A percentile compares a stretch with the other conserved stretches of the same genome.
phyloP scores from a whole-genome alignment of 768 basidiomycete genomes.

The Calocera viscosa region DNA sequence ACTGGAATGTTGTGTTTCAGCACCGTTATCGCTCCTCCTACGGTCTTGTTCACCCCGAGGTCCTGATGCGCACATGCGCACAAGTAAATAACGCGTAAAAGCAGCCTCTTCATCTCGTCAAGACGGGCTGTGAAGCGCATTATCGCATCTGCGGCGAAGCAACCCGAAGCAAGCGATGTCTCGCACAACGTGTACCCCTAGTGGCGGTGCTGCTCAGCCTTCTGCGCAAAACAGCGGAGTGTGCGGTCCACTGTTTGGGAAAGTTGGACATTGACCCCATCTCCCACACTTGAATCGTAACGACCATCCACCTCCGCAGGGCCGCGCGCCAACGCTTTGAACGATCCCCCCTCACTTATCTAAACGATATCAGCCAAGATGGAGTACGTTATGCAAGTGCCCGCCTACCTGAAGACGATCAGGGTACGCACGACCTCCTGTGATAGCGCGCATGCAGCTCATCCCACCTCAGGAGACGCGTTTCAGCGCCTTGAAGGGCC shows the following conservation, averaged over 20 bases:
- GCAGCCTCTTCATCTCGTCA: not conserved
- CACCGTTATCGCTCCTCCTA: not conserved
- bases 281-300: not conserved
- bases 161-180: not conserved
- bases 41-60: not conserved
- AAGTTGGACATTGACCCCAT: not conserved
- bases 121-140: no score
- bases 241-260: not conserved
- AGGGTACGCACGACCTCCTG: not conserved
- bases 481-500: constrained; percentile 59
- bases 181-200: constrained; percentile 6
- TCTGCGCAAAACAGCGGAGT: not conserved
- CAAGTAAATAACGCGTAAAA: not conserved
- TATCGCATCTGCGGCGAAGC: not conserved
- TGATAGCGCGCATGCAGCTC: not conserved
- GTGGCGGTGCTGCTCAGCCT: not conserved
- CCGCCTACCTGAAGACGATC: not conserved
- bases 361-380: not conserved
- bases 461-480: constrained; percentile 50
- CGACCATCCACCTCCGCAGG: not conserved
- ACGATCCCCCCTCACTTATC: not conserved
- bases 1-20: not conserved
- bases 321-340: not conserved
- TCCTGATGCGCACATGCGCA: not conserved
- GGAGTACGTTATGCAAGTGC: not conserved